phyloP scores from a whole-genome alignment of 2,329 filamentous ascomycete species.

The Fusarium lateritium region DNA sequence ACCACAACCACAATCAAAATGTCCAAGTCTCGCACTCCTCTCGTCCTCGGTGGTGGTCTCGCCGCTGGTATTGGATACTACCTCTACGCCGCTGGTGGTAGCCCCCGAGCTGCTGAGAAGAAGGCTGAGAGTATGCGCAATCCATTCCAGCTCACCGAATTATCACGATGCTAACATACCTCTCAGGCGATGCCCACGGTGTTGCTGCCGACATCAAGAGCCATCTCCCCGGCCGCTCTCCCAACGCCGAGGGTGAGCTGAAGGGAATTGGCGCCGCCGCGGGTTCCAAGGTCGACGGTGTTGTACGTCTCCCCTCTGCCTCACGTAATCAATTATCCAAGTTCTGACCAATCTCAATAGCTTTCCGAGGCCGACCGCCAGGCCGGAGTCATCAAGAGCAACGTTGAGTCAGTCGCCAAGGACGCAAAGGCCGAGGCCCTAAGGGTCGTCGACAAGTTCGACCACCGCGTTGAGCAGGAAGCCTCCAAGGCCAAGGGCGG shows the following conservation, averaged over 20 bases:
- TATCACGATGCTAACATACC: conserved; percentile 31
- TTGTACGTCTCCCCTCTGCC: conserved; percentile 66
- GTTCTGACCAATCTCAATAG: conserved; percentile 40
- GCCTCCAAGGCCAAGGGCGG: conserved; percentile 87
- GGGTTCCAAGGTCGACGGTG: conserved; percentile 77
- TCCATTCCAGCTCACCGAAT: not conserved
- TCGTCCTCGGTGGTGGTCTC: conserved; percentile 72
- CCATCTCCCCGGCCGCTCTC: conserved; percentile 73
- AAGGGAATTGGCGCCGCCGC: conserved; percentile 63
- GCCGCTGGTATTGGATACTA: conserved; percentile 87
- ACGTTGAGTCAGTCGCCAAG: conserved; percentile 72
- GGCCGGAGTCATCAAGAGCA: conserved; percentile 72
- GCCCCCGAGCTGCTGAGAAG: conserved; percentile 86
- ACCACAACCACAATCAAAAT: conserved; percentile 25
- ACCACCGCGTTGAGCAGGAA: conserved; percentile 84
- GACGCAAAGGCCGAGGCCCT: conserved; percentile 75
- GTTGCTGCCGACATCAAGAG: conserved; percentile 76
- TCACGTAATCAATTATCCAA: not conserved
- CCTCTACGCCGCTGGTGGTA: conserved; percentile 88
- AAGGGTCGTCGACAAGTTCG: conserved; percentile 85
- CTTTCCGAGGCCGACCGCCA: conserved; percentile 73
- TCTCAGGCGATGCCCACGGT: conserved; percentile 80
- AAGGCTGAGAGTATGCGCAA: conserved; percentile 80
- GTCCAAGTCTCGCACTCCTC: conserved; percentile 64
- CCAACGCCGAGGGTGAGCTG: conserved; percentile 74